Percentiles rank a stretch among this genome's conserved stretches.
Conservation (phyloP, 139 green algal species). For the Tetraselmis chui region DNA sequence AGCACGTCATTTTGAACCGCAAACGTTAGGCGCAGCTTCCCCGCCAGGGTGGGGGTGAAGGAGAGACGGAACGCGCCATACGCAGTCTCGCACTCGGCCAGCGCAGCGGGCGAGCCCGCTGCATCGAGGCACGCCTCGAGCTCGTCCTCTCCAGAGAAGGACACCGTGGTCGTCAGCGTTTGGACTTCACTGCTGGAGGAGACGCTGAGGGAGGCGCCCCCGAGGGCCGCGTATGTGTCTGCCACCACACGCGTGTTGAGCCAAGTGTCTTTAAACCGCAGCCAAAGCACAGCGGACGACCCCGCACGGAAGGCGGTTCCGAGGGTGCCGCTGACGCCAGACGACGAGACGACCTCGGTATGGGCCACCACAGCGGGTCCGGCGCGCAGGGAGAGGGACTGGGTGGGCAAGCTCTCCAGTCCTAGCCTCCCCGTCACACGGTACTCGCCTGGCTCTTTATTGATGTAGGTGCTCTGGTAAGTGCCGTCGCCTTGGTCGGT, state of each 20-base stretch:
- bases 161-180: background rate
- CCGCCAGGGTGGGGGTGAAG: background rate
- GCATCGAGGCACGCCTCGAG: background rate
- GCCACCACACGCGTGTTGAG: background rate
- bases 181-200: background rate
- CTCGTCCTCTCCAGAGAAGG: background rate
- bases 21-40: background rate
- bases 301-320: background rate
- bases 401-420: background rate
- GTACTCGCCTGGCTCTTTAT: conserved; percentile 1
- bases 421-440: background rate
- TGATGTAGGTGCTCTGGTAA: background rate
- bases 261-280: background rate
- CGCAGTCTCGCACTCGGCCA: background rate
- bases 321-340: background rate
- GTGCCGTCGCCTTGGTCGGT: conserved; percentile 9
- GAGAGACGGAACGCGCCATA: background rate
- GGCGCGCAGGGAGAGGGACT: background rate
- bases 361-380: background rate
- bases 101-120: background rate
- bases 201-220: background rate
- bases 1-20: background rate
- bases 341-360: background rate
- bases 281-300: background rate
- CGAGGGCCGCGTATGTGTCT: background rate